A percentile compares a stretch with the other conserved stretches of the same genome.
These are phyloP conservation scores for Diaporthe citriasiana DNA, from an alignment of 2,329 filamentous ascomycete genomes.

Conservation along the genomic window DNA sequence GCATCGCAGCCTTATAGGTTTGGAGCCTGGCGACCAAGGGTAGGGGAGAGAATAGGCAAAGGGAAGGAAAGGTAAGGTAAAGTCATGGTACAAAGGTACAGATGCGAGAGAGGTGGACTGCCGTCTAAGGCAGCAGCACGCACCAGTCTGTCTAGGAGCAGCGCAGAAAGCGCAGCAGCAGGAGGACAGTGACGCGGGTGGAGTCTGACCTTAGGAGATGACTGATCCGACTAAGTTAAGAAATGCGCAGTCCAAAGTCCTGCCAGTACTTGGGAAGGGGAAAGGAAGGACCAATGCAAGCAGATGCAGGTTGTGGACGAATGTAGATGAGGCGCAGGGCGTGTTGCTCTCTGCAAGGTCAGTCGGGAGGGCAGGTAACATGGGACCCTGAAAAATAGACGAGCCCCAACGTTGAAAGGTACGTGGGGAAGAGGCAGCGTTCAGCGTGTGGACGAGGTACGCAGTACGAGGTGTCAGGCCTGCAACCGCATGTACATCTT, in stretches of 20 bases:
- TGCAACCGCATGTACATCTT: slow-evolving; percentile 32
- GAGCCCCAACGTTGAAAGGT: slow-evolving; percentile 36
- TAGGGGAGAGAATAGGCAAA: slow-evolving; percentile 45
- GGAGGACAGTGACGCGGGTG: slow-evolving; percentile 37
- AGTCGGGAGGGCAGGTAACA: slow-evolving; percentile 39
- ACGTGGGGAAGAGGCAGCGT: slow-evolving; percentile 31
- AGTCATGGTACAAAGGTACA: slow-evolving; percentile 38
- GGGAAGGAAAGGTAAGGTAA: slow-evolving; percentile 34
- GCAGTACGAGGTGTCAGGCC: slow-evolving; percentile 38
- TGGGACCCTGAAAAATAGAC: slow-evolving; percentile 38
- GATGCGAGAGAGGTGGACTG: slow-evolving; percentile 36
- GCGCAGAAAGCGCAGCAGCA: slow-evolving; percentile 15
- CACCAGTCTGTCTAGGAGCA: slow-evolving; percentile 23
- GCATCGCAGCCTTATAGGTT: slow-evolving; percentile 70
- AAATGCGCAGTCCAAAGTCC: slow-evolving; percentile 38
- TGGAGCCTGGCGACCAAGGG: slow-evolving; percentile 54
- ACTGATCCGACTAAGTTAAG: slow-evolving; percentile 41
- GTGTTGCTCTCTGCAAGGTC: slow-evolving; percentile 37
- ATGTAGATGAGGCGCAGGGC: slow-evolving; percentile 43
- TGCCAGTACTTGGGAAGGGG: slow-evolving; percentile 33
- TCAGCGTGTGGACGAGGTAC: slow-evolving; percentile 28
- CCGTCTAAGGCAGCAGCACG: slow-evolving; percentile 41
- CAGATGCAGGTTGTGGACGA: slow-evolving; percentile 39
- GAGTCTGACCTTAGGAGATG: slow-evolving; percentile 42
- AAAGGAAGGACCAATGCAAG: slow-evolving; percentile 33